Base-by-base conservation (phyloP, 2,329 filamentous ascomycete species). In the Neurospora sp. region DNA sequence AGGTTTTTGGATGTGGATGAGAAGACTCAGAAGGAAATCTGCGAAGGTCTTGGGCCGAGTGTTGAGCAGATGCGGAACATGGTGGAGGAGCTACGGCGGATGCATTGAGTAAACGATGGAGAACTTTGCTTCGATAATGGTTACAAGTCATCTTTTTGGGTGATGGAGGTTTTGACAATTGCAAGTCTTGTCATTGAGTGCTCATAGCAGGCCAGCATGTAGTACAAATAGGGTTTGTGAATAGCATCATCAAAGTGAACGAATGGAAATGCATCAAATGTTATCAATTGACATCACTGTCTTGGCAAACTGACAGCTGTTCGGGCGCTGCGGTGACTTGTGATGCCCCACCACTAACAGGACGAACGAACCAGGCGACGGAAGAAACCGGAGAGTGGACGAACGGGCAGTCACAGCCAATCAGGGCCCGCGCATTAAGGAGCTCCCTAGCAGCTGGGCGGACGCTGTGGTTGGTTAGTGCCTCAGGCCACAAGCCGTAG, bases 1-100 rank as follows among this genome's bases (percentile, higher is more conserved):
- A 81, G 88, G 68, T 97, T 97, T 77, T 79, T 98, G 74, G 89
- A 93, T 73, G 82, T 92, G 72, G 83, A 86, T 66, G 88, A 90
- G 69, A 82, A 83, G 43, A 81, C 81, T 52, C 88, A 89, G 79
- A 82, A 81, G 74, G 78, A 81, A 69, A 82, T 86, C 67, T 88
- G 82, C 70, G 78, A 83, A 78, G 88, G 82, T 67, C 84, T 85
- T 73, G 90, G 83, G 69, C 89, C 82, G 72, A 87, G 83, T 82
- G 79, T 92, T 73, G 85, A 89, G 79, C 78, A 88, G 82, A 85
- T 91, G 80, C 82, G 88, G 67, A 86, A 85, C 68, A 75, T 88
- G 68, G 82, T 91, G 2, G 88, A 90, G 75, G 86, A 88, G 75
- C 77, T 91, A 71, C 86, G 86, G 77, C 82, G 87, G 71, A 81